A percentile compares a stretch with the other conserved stretches of the same genome.
Conservation (phyloP, 148 eudicot genomes). For the Cornus florida region DNA sequence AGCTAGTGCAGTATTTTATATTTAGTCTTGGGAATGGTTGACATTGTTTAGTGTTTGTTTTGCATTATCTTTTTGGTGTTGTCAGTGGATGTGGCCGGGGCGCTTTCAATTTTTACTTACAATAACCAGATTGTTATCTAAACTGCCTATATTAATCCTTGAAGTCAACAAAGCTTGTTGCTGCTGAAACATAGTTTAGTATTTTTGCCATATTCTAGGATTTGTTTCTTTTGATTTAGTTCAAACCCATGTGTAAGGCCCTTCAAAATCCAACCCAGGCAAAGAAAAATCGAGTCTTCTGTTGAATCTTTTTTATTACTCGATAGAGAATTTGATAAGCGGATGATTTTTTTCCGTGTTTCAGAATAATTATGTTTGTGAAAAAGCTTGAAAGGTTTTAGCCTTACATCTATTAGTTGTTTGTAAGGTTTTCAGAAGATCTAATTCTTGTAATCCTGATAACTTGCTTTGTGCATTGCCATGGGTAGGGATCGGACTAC, state of each 20-base stretch:
- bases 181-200: background rate
- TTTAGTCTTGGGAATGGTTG: background rate
- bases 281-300: background rate
- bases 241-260: background rate
- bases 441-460: background rate
- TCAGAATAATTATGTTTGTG: too few species aligned
- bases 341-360: background rate
- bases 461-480: slow-evolving; percentile 2
- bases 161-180: slow-evolving; percentile 8
- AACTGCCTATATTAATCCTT: background rate
- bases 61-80: background rate
- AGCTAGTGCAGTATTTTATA: background rate
- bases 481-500: slow-evolving; percentile 20
- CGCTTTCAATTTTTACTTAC: background rate
- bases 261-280: background rate
- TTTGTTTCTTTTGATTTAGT: background rate
- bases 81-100: background rate
- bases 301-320: too few species aligned
- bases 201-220: background rate
- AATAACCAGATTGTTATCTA: background rate
- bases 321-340: too few species aligned
- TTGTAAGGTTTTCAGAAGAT: background rate
- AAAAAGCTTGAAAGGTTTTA: background rate
- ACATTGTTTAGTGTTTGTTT: background rate
- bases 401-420: background rate